Conservation (phyloP, 805 yeast species). For the Saccharomycopsis schoenii region DNA sequence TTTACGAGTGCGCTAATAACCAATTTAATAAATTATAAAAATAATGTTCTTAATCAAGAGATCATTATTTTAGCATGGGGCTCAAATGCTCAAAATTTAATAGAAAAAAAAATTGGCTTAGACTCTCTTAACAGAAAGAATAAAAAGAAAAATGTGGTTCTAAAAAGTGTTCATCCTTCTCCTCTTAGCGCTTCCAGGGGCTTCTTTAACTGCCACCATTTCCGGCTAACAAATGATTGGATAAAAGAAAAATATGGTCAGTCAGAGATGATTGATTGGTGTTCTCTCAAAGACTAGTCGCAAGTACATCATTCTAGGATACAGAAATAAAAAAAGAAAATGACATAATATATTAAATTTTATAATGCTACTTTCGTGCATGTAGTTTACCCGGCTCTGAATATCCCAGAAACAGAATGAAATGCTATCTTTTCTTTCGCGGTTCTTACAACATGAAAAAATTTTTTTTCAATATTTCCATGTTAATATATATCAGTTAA, state of each 20-base stretch:
- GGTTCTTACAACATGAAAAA: background rate
- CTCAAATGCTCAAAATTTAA: slow-evolving; percentile 55
- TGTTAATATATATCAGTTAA: background rate
- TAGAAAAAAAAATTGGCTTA: slow-evolving; percentile 22
- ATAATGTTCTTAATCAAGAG: slow-evolving; percentile 34
- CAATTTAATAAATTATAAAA: slow-evolving; percentile 39
- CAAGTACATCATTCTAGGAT: too few species aligned
- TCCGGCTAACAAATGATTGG: slow-evolving; percentile 72
- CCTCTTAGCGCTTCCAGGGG: slow-evolving; percentile 88
- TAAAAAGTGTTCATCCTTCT: slow-evolving; percentile 85
- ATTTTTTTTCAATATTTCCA: background rate
- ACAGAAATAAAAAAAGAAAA: too few species aligned
- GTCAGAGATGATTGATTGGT: slow-evolving; percentile 56
- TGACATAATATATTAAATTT: too few species aligned
- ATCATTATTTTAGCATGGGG: slow-evolving; percentile 80
- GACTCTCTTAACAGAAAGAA: slow-evolving; percentile 27
- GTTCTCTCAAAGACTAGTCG: slow-evolving; percentile 11
- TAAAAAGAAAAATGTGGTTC: slow-evolving; percentile 34
- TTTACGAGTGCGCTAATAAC: slow-evolving; percentile 70
- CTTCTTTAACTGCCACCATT: slow-evolving; percentile 71
- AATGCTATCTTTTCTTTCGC: background rate
- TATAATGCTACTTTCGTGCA: background rate
- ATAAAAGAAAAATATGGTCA: slow-evolving; percentile 35
- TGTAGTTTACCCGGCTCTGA: background rate
- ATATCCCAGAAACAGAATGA: background rate